phyloP scores from a whole-genome alignment of 768 basidiomycete species.

The Favolaschia claudopus region DNA sequence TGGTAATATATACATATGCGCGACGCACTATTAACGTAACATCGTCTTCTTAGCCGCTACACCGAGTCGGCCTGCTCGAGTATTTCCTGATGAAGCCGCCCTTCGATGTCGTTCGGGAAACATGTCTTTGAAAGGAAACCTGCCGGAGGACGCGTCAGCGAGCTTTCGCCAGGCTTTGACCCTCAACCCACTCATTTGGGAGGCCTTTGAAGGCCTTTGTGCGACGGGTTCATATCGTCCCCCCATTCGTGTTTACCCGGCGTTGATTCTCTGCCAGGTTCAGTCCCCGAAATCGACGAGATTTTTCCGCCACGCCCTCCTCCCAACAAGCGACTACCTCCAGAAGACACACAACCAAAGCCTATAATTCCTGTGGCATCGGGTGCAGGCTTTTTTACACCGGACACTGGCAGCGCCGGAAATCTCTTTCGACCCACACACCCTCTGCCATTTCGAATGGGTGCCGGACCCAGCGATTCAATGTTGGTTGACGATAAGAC shows the following conservation, averaged over 20 bases:
- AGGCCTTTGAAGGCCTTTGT: conserved; percentile 91
- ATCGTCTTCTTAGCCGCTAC: conserved; percentile 55
- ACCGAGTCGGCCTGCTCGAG: conserved; percentile 57
- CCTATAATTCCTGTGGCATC: conserved; percentile 60
- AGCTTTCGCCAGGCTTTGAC: conserved; percentile 77
- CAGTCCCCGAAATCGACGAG: conserved; percentile 74
- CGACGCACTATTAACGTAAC: conserved; percentile 27
- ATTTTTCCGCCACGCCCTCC: conserved; percentile 70
- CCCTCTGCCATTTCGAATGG: conserved; percentile 67
- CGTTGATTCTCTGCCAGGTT: conserved; percentile 52
- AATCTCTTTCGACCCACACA: conserved; percentile 62
- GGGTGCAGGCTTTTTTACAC: conserved; percentile 80
- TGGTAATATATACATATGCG: conserved; percentile 3
- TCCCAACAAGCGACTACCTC: conserved; percentile 60
- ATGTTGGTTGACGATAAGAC: conserved; percentile 55
- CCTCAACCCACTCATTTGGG: conserved; percentile 86
- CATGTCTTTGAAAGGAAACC: conserved; percentile 81
- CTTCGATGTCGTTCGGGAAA: conserved; percentile 80
- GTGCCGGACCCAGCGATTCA: conserved; percentile 64
- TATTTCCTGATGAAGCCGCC: conserved; percentile 76
- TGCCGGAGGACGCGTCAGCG: conserved; percentile 72
- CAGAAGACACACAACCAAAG: conserved; percentile 58
- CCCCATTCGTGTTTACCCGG: too few species aligned
- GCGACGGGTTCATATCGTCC: conserved; percentile 74
- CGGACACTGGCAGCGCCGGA: conserved; percentile 63